Evolutionary conservation across 2,329 filamentous ascomycete genomes (phyloP), one percentile per base, ranked within the genome.

Genomic region (Gnomoniopsis smithogilvyi): DNA sequence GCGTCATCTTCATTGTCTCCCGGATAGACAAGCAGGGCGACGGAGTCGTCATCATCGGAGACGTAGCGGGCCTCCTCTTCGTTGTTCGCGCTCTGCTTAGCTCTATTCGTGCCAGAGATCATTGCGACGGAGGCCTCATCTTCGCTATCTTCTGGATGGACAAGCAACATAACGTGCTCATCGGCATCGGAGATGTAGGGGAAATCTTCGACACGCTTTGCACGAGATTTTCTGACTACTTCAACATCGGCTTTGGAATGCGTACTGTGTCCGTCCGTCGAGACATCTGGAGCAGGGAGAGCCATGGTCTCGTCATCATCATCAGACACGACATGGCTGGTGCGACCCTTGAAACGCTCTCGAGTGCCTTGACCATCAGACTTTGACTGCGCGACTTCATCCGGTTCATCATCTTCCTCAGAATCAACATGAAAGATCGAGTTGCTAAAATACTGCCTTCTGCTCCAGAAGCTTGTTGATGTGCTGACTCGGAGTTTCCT

Each of bases 401-500:
- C 24, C n/a, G n/a, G 30, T 3, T 54, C 46, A 10, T 48, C n/a
- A 2, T 53, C 24, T 41, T 54, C 60, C 22, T 60, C 49, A 15
- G 38, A 36, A 36, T 51, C 57, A 2, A 36, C 22, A 8, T 48
- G 33, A 38, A 56, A 48, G 7, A 57, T 50, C 17, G 52, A 60
- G 34, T 34, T 30, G n/a, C 57, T 33, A 21, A 54, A 56, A 19
- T 54, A 47, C 22, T 48, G 60, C 15, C 46, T 52, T 24, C 24
- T 53, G 24, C 30, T 54, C 53, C 45, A 46, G 6, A 33, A 12
- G 6, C 19, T 17, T 15, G 26, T 14, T 12, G 30, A 21, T 17
- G 21, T 50, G 21, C 21, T 17, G 15, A 46, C 17, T 14, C 22
- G 56, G 1, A 55, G 53, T 46, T 62, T 65, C 47, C 59, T 61